These are phyloP conservation scores for Calamus simplicifolius DNA, from an alignment of 176 grass and related monocot species.

Conservation along the genomic window DNA sequence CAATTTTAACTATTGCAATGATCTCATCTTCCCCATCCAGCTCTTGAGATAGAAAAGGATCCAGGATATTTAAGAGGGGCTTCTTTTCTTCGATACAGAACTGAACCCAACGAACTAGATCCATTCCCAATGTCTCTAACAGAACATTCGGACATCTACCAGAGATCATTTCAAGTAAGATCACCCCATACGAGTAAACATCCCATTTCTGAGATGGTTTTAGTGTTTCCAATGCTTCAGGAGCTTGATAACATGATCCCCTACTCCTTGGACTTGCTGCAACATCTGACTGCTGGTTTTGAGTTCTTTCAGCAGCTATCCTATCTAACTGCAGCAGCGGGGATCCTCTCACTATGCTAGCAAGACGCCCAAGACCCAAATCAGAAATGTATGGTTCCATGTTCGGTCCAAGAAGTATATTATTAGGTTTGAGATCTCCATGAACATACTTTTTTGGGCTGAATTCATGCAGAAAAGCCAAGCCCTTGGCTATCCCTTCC, in stretches of 20 bases:
- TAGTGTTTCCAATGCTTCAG: constrained; percentile 61
- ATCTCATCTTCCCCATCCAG: constrained; percentile 62
- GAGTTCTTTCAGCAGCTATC: constrained; percentile 34
- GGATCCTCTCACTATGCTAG: constrained; percentile 68
- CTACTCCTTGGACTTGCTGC: constrained; percentile 45
- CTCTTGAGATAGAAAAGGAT: constrained; percentile 48
- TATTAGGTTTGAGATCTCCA: constrained; percentile 81
- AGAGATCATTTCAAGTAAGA: constrained; percentile 80
- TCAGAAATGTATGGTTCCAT: constrained; percentile 75
- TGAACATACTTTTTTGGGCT: constrained; percentile 95
- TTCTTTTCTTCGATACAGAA: constrained; percentile 87
- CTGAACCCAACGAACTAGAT: constrained; percentile 77
- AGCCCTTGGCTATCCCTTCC: constrained; percentile 65
- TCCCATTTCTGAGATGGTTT: constrained; percentile 99
- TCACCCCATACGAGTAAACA: constrained; percentile 73
- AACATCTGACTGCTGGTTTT: constrained; percentile 46
- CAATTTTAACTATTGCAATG: constrained; percentile 56
- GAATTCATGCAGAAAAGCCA: constrained; percentile 81
- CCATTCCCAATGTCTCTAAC: constrained; percentile 72
- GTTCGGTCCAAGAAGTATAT: constrained; percentile 64
- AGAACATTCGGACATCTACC: constrained; percentile 43
- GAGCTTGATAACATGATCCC: constrained; percentile 74
- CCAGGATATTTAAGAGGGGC: constrained; percentile 51
- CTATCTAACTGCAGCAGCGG: constrained; percentile 44
- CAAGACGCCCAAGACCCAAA: constrained; percentile 75